Evolutionary conservation across 306 rosid genomes (phyloP).

Genomic region (Vigna unguiculata): DNA sequence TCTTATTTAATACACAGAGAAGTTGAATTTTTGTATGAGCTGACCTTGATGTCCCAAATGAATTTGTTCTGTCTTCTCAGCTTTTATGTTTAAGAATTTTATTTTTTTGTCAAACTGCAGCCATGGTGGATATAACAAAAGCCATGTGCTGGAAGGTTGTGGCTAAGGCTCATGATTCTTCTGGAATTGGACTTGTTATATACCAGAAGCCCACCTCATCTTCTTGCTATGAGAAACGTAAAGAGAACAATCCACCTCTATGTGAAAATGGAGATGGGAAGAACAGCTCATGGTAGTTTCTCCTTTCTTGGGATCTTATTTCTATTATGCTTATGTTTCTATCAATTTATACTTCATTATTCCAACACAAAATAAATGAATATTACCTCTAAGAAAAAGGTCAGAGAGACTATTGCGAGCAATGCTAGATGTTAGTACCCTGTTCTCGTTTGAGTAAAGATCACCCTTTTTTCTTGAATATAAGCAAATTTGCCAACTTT

Average conservation of each 20-base stretch:
- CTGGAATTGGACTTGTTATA: conserved; percentile 92
- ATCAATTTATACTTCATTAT: not conserved
- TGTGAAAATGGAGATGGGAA: conserved; percentile 64
- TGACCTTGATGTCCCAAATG: not conserved
- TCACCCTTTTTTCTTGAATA: no score
- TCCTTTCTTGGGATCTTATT: not conserved
- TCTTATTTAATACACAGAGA: conserved; percentile 15
- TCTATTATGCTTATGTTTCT: conserved; percentile 7
- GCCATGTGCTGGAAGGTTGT: conserved; percentile 90
- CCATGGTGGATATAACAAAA: conserved; percentile 70
- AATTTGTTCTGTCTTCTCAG: conserved; percentile 12
- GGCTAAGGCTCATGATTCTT: conserved; percentile 67
- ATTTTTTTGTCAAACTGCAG: conserved; percentile 53
- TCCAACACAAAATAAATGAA: conserved; percentile 26
- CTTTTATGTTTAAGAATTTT: not conserved
- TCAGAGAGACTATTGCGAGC: conserved; percentile 27
- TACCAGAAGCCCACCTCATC: conserved; percentile 85
- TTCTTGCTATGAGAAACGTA: conserved; percentile 69
- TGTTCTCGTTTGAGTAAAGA: no score
- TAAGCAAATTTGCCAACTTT: no score
- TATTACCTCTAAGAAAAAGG: not conserved
- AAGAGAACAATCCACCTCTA: conserved; percentile 64
- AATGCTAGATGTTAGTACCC: not conserved
- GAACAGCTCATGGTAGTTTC: conserved; percentile 80
- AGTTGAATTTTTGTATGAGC: conserved; percentile 9